Evolutionary conservation across 2,329 filamentous ascomycete genomes (phyloP).

Genomic region (Diaporthe capsici): DNA sequence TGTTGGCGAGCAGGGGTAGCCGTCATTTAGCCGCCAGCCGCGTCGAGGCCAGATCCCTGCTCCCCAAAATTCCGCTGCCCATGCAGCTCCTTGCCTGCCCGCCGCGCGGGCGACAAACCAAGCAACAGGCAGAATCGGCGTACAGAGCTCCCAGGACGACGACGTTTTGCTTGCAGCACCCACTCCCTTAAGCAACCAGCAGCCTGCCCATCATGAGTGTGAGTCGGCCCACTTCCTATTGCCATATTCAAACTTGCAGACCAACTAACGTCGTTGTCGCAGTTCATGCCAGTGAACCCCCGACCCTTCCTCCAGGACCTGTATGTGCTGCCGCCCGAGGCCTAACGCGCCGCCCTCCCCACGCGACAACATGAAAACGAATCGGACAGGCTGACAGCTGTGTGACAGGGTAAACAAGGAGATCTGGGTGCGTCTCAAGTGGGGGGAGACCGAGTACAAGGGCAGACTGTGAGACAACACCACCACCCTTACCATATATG

Average conservation of each 20-base stretch:
- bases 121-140: conserved; percentile 26
- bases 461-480: conserved; percentile 71
- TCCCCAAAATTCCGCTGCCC: conserved; percentile 10
- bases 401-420: conserved; percentile 83
- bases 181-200: background rate
- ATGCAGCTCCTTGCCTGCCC: conserved; percentile 23
- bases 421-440: conserved; percentile 94
- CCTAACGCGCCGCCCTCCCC: conserved; percentile 70
- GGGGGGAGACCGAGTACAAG: conserved; percentile 98
- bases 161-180: conserved; percentile 18
- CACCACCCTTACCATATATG: background rate
- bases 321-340: conserved; percentile 63
- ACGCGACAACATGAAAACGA: conserved; percentile 22
- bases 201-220: conserved; percentile 41
- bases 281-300: conserved; percentile 96
- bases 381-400: conserved; percentile 5
- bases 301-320: conserved; percentile 95
- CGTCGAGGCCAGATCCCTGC: conserved; percentile 13
- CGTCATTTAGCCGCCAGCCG: conserved; percentile 25
- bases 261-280: conserved; percentile 11
- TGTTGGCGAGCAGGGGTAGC: background rate
- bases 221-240: background rate
- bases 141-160: conserved; percentile 13
- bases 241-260: background rate
- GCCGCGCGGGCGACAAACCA: conserved; percentile 8